These are phyloP conservation scores for Chlorella variabilis DNA, from an alignment of 163 green algal genomes.

Conservation along the genomic window DNA sequence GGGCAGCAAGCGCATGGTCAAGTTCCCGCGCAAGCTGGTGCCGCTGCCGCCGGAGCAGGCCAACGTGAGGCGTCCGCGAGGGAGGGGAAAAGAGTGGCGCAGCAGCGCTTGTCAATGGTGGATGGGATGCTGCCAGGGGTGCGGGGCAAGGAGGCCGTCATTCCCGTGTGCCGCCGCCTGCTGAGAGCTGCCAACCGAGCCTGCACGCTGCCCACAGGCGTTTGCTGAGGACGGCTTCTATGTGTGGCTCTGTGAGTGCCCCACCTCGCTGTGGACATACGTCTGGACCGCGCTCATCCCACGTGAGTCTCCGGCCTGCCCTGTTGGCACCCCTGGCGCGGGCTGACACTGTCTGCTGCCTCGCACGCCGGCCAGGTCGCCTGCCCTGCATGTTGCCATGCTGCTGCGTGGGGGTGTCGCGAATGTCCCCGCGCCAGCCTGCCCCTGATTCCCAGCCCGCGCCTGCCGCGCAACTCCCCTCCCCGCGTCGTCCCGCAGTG, in stretches of 20 bases:
- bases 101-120: not conserved
- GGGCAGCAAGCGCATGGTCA: slow-evolving; percentile 83
- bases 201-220: slow-evolving; percentile 12
- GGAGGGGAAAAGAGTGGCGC: not conserved
- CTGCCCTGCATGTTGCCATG: too few species aligned
- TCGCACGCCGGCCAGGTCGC: not conserved
- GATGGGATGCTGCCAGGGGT: not conserved
- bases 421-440: too few species aligned
- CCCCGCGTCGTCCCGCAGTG: slow-evolving; percentile 45
- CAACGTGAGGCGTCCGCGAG: not conserved
- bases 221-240: slow-evolving; percentile 80
- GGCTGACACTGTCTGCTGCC: not conserved
- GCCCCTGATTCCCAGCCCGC: not conserved
- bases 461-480: not conserved
- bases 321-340: too few species aligned
- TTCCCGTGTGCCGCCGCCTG: not conserved
- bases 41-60: slow-evolving; percentile 41
- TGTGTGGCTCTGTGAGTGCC: slow-evolving; percentile 79
- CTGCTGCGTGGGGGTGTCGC: too few species aligned
- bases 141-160: too few species aligned
- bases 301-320: not conserved
- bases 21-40: slow-evolving; percentile 86
- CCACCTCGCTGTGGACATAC: slow-evolving; percentile 73
- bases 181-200: not conserved
- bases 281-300: slow-evolving; percentile 51